Base-by-base conservation (phyloP, 192 early-diverging fungal genomes). In the Umbelopsis ramanniana region DNA sequence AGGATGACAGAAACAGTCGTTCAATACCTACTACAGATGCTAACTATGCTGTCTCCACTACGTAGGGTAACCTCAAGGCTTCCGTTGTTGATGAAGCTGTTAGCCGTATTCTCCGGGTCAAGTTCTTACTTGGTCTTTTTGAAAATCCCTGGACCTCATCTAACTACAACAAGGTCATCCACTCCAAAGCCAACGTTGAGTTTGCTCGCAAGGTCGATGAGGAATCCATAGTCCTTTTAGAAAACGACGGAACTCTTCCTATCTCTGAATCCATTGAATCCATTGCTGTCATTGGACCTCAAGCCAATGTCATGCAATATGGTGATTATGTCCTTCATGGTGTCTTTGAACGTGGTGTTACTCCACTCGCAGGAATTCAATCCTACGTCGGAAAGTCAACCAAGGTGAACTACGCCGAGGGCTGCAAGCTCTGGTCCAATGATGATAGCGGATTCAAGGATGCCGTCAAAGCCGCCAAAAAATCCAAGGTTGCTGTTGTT, bases 191-290 rank as follows among this genome's bases (percentile, higher is more conserved):
- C 29, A 26, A 45, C 7, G 69, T 70, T 33, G 69, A 46, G 9
- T 22, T 70, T 45, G 46, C 43, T 15, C 50, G 48, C 38, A 68
- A 68, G 38, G 67, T 68, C 8, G 69, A 70, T 50, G 46, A 46
- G 21, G 69, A 70, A 50, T 46, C 69, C 33, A 70, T 70, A 3
- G 69, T 70, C 9, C 69, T 70, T 17, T 35, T 70, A 10, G 69
- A 70, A 50, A 70, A 70, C 29, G 69, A 70, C 9, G 69, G 69
- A 35, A 70, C 69, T 22, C 69, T 70, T 17, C 69, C 69, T 21
- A 22, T 70, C 2, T 70, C 69, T 7, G 17, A 46, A 17, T 50
- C 45, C 9, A 22, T 70, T 48, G 47, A 50, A 9, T 70, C 69
- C 17, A 35, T 70, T 33, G 69, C 69, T 8, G 69, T 70, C 46